Percentiles rank a stretch among this genome's conserved stretches.
These are phyloP conservation scores for Ilyonectria destructans DNA, from an alignment of 2,329 filamentous ascomycete species.

Conservation along the genomic window DNA sequence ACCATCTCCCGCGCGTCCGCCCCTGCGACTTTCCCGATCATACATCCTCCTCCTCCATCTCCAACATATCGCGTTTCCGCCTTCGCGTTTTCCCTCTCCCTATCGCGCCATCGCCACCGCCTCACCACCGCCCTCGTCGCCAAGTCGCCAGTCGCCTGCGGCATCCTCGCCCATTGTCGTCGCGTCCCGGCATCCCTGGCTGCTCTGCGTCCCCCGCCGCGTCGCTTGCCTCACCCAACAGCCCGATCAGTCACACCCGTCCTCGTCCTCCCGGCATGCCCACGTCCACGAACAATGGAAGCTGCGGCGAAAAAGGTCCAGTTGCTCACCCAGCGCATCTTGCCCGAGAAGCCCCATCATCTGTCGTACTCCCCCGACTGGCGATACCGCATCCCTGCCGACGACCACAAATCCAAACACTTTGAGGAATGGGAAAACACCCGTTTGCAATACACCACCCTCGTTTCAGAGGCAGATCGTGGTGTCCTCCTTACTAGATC, in stretches of 20 bases:
- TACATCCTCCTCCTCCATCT: neutral
- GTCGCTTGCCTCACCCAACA: constrained; percentile 44
- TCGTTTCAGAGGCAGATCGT: constrained; percentile 71
- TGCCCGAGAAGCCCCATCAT: constrained; percentile 69
- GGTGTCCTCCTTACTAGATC: constrained; percentile 71
- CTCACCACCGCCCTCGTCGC: neutral
- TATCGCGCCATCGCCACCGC: constrained; percentile 5
- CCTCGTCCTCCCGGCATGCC: constrained; percentile 55
- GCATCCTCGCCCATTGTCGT: constrained; percentile 32
- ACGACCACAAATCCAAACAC: constrained; percentile 53
- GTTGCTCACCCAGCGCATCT: constrained; percentile 66
- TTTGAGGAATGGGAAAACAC: constrained; percentile 67
- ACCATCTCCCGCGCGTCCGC: constrained; percentile 35
- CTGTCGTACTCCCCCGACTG: constrained; percentile 66
- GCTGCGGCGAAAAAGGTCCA: constrained; percentile 72
- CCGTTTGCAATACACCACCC: constrained; percentile 71
- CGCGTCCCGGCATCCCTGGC: constrained; percentile 41
- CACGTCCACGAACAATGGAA: constrained; percentile 68
- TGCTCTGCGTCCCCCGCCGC: constrained; percentile 37
- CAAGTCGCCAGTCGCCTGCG: constrained; percentile 3
- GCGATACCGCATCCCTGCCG: constrained; percentile 64
- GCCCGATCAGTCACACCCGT: constrained; percentile 45
- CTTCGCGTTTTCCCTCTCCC: constrained; percentile 20
- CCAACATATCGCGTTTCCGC: constrained; percentile 15
- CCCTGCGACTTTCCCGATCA: constrained; percentile 30